A percentile compares a stretch with the other conserved stretches of the same genome.
Conservation (phyloP, 2,329 filamentous ascomycete genomes). For the Helminthosporium solani region DNA sequence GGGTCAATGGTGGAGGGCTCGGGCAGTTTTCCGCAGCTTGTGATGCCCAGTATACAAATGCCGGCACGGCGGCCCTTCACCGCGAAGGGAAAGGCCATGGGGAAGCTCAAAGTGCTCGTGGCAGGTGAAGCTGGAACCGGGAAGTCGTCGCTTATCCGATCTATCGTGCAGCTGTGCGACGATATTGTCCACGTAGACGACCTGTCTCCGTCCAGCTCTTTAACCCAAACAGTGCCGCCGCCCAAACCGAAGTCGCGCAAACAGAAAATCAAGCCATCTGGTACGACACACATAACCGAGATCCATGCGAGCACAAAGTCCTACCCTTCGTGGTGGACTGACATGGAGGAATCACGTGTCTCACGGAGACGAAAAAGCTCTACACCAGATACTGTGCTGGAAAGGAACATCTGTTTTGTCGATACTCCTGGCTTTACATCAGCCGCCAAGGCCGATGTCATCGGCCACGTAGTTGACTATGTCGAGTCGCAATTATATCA, state of each 20-base stretch:
- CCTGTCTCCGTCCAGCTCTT: slow-evolving; percentile 40
- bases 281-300: slow-evolving; percentile 40
- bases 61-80: slow-evolving; percentile 88
- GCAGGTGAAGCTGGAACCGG: slow-evolving; percentile 78
- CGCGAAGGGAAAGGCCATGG: slow-evolving; percentile 77
- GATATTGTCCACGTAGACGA: slow-evolving; percentile 94
- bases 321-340: slow-evolving; percentile 87
- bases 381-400: slow-evolving; percentile 72
- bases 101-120: slow-evolving; percentile 84
- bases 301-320: slow-evolving; percentile 53
- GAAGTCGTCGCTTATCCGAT: slow-evolving; percentile 86
- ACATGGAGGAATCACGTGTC: slow-evolving; percentile 66
- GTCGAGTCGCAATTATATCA: slow-evolving; percentile 69
- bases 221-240: slow-evolving; percentile 22
- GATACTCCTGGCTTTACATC: slow-evolving; percentile 70
- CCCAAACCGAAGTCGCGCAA: slow-evolving; percentile 28
- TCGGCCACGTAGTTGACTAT: slow-evolving; percentile 59
- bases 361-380: slow-evolving; percentile 62
- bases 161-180: slow-evolving; percentile 80
- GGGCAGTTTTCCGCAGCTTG: slow-evolving; percentile 68
- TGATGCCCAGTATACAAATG: slow-evolving; percentile 96
- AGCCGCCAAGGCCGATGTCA: slow-evolving; percentile 36
- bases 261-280: slow-evolving; percentile 19
- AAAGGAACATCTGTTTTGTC: slow-evolving; percentile 91
- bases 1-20: slow-evolving; percentile 35